A percentile compares a stretch with the other conserved stretches of the same genome.
phyloP scores from a whole-genome alignment of 768 basidiomycete species.

The Russula ochroleuca region DNA sequence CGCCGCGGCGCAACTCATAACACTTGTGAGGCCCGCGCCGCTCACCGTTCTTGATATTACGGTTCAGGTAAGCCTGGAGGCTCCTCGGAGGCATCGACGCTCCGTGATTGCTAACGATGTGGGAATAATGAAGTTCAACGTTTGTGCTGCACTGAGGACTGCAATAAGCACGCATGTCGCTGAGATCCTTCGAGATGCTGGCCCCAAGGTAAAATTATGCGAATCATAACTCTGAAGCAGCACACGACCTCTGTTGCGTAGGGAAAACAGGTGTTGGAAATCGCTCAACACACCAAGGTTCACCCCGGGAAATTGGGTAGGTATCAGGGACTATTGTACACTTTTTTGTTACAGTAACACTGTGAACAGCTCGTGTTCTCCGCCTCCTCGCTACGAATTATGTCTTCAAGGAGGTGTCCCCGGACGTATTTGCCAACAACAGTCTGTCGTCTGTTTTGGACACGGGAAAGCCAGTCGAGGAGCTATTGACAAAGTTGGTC shows the following conservation, averaged over 20 bases:
- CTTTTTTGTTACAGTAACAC: background rate
- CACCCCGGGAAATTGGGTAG: constrained; percentile 22
- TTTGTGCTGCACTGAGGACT: background rate
- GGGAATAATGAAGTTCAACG: constrained; percentile 3
- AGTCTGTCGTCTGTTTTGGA: constrained; percentile 33
- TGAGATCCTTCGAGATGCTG: constrained; percentile 26
- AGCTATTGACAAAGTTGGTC: constrained; percentile 14
- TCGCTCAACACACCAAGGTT: constrained; percentile 34
- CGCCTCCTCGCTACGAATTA: constrained; percentile 33
- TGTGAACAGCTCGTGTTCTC: constrained; percentile 29
- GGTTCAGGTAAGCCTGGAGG: background rate
- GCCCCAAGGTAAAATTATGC: constrained; percentile 9
- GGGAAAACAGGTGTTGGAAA: constrained; percentile 36
- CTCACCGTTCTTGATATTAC: background rate
- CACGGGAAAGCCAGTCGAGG: constrained; percentile 32
- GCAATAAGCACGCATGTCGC: constrained; percentile 6
- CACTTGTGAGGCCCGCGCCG: constrained; percentile 9
- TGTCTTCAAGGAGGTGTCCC: constrained; percentile 32
- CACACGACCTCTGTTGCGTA: background rate
- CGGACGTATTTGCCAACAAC: constrained; percentile 34
- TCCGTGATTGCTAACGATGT: background rate
- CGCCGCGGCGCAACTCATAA: constrained; percentile 9
- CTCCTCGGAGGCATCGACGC: too few relatives aligned
- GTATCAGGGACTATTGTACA: background rate
- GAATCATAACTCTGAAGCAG: background rate